Conservation (phyloP, 2,329 filamentous ascomycete species). For the Rhinocladiella mackenziei region DNA sequence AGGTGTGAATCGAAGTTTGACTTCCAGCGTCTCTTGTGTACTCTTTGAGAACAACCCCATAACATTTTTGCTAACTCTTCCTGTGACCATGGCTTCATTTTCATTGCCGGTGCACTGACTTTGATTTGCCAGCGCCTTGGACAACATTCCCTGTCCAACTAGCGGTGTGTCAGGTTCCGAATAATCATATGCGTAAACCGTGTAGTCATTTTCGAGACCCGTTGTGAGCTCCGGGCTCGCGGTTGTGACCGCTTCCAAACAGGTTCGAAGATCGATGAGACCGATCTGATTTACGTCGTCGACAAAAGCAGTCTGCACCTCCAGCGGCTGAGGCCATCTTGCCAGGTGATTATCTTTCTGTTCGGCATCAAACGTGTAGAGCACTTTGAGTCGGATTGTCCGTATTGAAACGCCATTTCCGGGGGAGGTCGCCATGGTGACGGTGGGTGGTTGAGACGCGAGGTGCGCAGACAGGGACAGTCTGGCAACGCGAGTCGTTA, state of each 20-base stretch:
- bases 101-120: conserved; percentile 41
- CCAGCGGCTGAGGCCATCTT: conserved; percentile 72
- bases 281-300: conserved; percentile 80
- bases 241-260: conserved; percentile 73
- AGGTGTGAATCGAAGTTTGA: conserved; percentile 80
- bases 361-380: conserved; percentile 91
- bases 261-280: conserved; percentile 79
- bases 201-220: conserved; percentile 74
- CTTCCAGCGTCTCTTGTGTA: conserved; percentile 79
- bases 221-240: conserved; percentile 82
- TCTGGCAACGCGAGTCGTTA: conserved; percentile 6
- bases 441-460: conserved; percentile 4
- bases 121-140: conserved; percentile 67
- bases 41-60: conserved; percentile 80
- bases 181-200: conserved; percentile 95
- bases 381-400: conserved; percentile 78
- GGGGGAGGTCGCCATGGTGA: conserved; percentile 28
- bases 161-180: conserved; percentile 90
- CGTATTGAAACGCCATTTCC: conserved; percentile 47
- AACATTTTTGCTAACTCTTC: conserved; percentile 81
- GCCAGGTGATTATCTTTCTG: conserved; percentile 86
- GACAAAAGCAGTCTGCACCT: conserved; percentile 74
- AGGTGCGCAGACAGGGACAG: conserved; percentile 8
- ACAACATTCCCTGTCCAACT: conserved; percentile 93
- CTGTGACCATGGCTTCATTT: conserved; percentile 64